These are phyloP conservation scores for Ajuga chamaepitys DNA, from an alignment of 257 asterid species.

Conservation along the genomic window DNA sequence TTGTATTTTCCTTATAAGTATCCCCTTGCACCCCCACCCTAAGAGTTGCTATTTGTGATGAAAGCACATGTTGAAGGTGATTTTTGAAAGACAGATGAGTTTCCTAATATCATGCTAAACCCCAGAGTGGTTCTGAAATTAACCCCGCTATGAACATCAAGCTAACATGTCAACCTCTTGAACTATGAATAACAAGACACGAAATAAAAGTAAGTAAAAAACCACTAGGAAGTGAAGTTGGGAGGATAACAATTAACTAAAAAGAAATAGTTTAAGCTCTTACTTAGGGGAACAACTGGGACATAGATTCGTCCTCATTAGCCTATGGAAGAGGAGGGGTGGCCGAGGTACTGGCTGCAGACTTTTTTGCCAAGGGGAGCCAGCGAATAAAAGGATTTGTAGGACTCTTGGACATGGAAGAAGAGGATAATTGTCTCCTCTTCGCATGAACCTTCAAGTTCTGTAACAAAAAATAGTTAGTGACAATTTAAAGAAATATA, in stretches of 20 bases:
- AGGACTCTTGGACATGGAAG: slow-evolving; percentile 50
- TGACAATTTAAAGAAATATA: background rate
- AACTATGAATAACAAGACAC: background rate
- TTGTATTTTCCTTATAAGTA: too few species aligned
- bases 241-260: background rate
- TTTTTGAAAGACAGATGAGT: too few species aligned
- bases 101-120: too few species aligned
- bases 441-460: slow-evolving; percentile 76
- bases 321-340: slow-evolving; percentile 76
- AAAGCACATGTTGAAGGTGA: too few species aligned
- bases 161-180: background rate
- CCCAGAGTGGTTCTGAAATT: too few species aligned
- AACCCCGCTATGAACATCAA: background rate
- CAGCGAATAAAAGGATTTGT: slow-evolving; percentile 72
- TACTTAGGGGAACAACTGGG: slow-evolving; percentile 54
- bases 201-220: background rate
- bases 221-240: background rate
- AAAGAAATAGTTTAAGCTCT: background rate
- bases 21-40: too few species aligned
- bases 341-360: slow-evolving; percentile 38
- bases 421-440: slow-evolving; percentile 63
- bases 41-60: too few species aligned
- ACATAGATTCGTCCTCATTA: slow-evolving; percentile 41
- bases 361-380: slow-evolving; percentile 54
- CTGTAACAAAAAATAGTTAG: slow-evolving; percentile 24